Evolutionary conservation across 805 yeast species (phyloP).

Genomic region (Wickerhamiella qilinensis): DNA sequence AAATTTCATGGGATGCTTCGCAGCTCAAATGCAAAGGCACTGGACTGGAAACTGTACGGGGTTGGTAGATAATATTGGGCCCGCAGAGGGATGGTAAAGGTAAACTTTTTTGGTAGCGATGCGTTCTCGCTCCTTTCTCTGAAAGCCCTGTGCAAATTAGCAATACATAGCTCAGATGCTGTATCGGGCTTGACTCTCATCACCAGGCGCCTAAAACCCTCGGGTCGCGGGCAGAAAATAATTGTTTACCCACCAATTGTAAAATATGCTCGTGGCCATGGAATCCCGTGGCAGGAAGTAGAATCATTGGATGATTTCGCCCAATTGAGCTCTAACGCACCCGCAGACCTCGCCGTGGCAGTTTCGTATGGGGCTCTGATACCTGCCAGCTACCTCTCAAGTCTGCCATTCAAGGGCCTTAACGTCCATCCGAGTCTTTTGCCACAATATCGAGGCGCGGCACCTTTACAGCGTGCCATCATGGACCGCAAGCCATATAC

Average conservation of each 20-base stretch:
- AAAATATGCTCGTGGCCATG: constrained; percentile 6
- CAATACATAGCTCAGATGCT: constrained; percentile 4
- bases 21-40: no score
- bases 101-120: constrained; percentile 16
- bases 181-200: constrained; percentile 5
- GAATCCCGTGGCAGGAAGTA: constrained; percentile 8
- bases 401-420: constrained; percentile 47
- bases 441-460: constrained; percentile 70
- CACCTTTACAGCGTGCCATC: constrained; percentile 74
- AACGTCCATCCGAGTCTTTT: constrained; percentile 87
- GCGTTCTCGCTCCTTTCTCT: constrained; percentile 11
- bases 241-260: constrained; percentile 11
- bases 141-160: constrained; percentile 5
- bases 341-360: constrained; percentile 53
- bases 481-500: constrained; percentile 44
- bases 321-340: not conserved
- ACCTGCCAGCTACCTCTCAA: constrained; percentile 39
- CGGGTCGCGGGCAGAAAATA: constrained; percentile 10
- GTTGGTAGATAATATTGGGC: no score
- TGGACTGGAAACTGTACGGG: no score
- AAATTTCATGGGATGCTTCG: no score
- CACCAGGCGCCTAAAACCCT: constrained; percentile 9
- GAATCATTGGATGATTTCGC: constrained; percentile 10
- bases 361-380: constrained; percentile 80
- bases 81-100: not conserved